Evolutionary conservation across 352 stramenopile genomes (phyloP), one percentile per base, ranked within the genome.

Genomic region (Pythium myriotylum): DNA sequence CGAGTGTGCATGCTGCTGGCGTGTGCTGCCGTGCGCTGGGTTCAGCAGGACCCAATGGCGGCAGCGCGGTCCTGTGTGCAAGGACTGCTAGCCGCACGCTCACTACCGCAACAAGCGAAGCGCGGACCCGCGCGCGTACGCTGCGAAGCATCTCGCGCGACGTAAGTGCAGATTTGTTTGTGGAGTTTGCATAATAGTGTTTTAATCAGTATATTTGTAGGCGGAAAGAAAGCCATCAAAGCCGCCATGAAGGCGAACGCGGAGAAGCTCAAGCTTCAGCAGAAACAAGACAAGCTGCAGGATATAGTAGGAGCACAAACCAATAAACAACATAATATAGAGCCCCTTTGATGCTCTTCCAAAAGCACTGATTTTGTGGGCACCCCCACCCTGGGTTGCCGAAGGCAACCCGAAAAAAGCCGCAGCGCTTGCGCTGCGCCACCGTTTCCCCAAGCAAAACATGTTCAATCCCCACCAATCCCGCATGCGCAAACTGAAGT

Each of bases 51-150:
- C 39, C 14, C 39, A 45, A 14, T 45, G 39, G 39, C 14, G 13
- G 39, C 39, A 45, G 39, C 39, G 39, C 39, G 39, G 39, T 22
- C 39, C 39, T 45, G 39, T 45, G 14, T 45, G 39, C n/a, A n/a
- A 22, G 14, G 39, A 45, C 39, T 45, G 39, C 39, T 14, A 45
- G 39, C 39, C 39, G 14, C 39, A 45, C 39, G 39, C 39, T 7
- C 39, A 45, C 39, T 45, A 45, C 39, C 39, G 39, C n/a, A 22
- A 22, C 13, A 45, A 45, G 39, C 39, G 39, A 6, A 45, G 39
- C 39, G 39, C 4, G 13, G 39, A 45, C 13, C 14, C 39, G 14
- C 6, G 6, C 4, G 39, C n/a, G 39, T 45, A 16, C n/a, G n/a
- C 39, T 22, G 39, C 39, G 14, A 6, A 45, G n/a, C 39, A 45